phyloP scores from a whole-genome alignment of 345 rosid species.

The Eucalyptus cloeziana region DNA sequence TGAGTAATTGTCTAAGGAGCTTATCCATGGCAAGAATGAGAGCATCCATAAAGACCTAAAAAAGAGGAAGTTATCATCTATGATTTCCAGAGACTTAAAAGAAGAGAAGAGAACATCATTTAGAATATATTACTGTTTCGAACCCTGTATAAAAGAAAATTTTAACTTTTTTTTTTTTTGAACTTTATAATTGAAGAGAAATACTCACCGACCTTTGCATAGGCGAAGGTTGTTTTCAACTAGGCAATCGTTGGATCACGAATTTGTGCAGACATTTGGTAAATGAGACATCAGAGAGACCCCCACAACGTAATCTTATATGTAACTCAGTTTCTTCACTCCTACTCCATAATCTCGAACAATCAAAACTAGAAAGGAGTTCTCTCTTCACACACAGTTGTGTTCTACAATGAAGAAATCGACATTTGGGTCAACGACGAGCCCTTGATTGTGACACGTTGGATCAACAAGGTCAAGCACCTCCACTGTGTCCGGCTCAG shows the following conservation, averaged over 20 bases:
- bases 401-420: neutral
- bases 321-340: neutral
- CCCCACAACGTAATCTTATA: neutral
- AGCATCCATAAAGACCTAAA: neutral
- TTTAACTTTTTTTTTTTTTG: neutral
- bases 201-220: neutral
- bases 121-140: neutral
- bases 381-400: neutral
- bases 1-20: neutral
- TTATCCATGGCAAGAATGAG: neutral
- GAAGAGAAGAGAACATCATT: neutral
- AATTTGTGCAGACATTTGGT: neutral
- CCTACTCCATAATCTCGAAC: neutral
- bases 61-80: neutral
- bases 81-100: neutral
- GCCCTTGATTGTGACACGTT: neutral
- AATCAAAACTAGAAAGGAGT: neutral
- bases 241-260: neutral
- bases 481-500: neutral
- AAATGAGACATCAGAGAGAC: neutral
- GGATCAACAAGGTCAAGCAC: neutral
- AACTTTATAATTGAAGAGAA: neutral
- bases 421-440: neutral
- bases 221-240: neutral
- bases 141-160: neutral